phyloP scores from a whole-genome alignment of 1,139 yeast genomes.

The Diutina ranongensis region DNA sequence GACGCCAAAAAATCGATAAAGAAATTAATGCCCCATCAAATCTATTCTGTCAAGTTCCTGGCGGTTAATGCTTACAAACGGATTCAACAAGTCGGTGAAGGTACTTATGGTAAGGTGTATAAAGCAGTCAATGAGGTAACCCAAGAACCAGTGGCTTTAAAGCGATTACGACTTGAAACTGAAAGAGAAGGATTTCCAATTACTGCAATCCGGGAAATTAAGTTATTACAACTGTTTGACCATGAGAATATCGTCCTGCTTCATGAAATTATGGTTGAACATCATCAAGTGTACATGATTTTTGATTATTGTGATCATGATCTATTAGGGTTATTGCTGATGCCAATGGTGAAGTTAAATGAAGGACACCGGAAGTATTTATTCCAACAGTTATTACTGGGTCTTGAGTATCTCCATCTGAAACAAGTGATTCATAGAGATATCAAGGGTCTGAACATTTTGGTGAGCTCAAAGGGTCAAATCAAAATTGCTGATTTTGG shows the following conservation, averaged over 20 bases:
- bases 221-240: constrained; percentile 73
- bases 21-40: constrained; percentile 15
- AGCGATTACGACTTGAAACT: constrained; percentile 68
- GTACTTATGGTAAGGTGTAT: constrained; percentile 39
- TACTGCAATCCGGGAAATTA: constrained; percentile 87
- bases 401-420: constrained; percentile 70
- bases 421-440: constrained; percentile 83
- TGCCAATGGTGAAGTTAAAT: constrained; percentile 52
- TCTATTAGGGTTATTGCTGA: constrained; percentile 75
- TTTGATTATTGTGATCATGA: constrained; percentile 93
- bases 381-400: constrained; percentile 67
- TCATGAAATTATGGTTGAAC: constrained; percentile 83
- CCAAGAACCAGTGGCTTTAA: constrained; percentile 66
- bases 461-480: constrained; percentile 59
- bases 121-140: constrained; percentile 61
- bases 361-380: constrained; percentile 67
- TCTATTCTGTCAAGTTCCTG: constrained; percentile 22
- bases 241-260: constrained; percentile 76
- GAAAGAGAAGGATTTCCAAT: constrained; percentile 95
- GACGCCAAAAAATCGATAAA: constrained; percentile 6
- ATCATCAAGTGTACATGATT: constrained; percentile 72
- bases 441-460: constrained; percentile 85
- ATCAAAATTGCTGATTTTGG: constrained; percentile 92
- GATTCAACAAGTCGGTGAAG: constrained; percentile 38
- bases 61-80: constrained; percentile 23